A percentile compares a stretch with the other conserved stretches of the same genome.
phyloP scores from a whole-genome alignment of 1,284 basidiomycete species.

The Amylostereum areolatum region DNA sequence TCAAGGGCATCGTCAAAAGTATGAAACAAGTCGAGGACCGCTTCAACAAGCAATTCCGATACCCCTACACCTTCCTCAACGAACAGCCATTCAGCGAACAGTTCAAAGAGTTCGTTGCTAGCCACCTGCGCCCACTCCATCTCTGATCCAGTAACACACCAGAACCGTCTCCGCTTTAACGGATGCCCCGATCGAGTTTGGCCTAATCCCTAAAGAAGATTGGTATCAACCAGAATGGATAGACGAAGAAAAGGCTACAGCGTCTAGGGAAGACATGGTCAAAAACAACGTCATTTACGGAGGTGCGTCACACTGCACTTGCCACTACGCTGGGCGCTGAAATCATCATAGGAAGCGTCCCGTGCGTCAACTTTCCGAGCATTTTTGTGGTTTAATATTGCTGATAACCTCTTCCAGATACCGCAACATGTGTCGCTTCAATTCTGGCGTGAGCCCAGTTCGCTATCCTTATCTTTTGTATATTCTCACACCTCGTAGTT shows the following conservation, averaged over 20 bases:
- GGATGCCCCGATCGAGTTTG: slow-evolving; percentile 64
- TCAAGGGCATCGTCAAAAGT: slow-evolving; percentile 61
- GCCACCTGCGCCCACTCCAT: neutral
- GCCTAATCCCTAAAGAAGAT: slow-evolving; percentile 69
- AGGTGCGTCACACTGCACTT: slow-evolving; percentile 33
- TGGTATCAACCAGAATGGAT: slow-evolving; percentile 85
- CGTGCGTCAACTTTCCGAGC: slow-evolving; percentile 36
- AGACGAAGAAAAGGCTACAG: slow-evolving; percentile 67
- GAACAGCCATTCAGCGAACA: slow-evolving; percentile 67
- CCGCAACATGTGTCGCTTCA: slow-evolving; percentile 88
- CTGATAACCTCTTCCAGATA: slow-evolving; percentile 39
- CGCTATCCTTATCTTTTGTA: neutral
- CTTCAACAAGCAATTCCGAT: slow-evolving; percentile 77
- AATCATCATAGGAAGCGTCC: slow-evolving; percentile 45
- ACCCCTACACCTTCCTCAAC: slow-evolving; percentile 81
- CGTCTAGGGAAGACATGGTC: slow-evolving; percentile 63
- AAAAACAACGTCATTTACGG: slow-evolving; percentile 81
- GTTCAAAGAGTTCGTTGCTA: slow-evolving; percentile 54
- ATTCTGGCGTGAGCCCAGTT: slow-evolving; percentile 69
- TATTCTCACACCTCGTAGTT: slow-evolving; percentile 24
- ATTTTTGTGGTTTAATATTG: neutral
- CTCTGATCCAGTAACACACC: neutral
- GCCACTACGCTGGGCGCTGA: neutral
- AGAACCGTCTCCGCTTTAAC: slow-evolving; percentile 65
- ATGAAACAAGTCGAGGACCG: slow-evolving; percentile 72